Conservation (phyloP, 768 basidiomycete species). For the Cyclocybe cylindracea region DNA sequence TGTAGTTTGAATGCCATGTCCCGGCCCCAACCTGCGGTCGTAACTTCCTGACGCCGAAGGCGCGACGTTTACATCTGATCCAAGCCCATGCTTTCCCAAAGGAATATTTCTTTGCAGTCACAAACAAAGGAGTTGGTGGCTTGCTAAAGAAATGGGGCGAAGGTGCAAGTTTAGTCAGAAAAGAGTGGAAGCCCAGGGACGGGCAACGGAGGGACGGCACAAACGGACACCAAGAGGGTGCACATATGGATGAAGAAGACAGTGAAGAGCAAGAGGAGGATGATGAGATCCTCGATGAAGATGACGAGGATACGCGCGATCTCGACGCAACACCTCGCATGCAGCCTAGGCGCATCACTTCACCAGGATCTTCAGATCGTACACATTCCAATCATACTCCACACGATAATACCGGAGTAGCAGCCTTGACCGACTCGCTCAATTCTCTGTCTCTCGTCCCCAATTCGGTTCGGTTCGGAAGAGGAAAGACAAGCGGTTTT, state of each 20-base stretch:
- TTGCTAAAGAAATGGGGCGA: conserved; percentile 81
- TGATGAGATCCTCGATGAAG: conserved; percentile 20
- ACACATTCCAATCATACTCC: conserved; percentile 4
- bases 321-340: conserved; percentile 29
- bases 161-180: conserved; percentile 77
- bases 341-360: conserved; percentile 17
- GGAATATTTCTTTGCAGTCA: conserved; percentile 89
- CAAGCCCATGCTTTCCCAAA: conserved; percentile 82
- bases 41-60: conserved; percentile 70
- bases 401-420: conserved; percentile 32
- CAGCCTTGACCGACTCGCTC: conserved; percentile 50
- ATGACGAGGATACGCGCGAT: conserved; percentile 21
- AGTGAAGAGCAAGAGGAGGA: conserved; percentile 31
- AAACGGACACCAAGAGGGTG: conserved; percentile 1
- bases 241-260: conserved; percentile 21
- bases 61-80: conserved; percentile 80
- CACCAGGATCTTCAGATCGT: conserved; percentile 17
- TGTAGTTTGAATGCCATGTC: conserved; percentile 79
- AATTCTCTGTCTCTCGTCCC: conserved; percentile 62
- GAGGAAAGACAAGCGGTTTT: conserved; percentile 60
- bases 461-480: conserved; percentile 68
- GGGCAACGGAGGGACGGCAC: conserved; percentile 4
- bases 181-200: conserved; percentile 61
- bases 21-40: conserved; percentile 49
- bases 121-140: conserved; percentile 87